These are phyloP conservation scores for Mucor mucedo DNA, from an alignment of 371 early-diverging fungal species.

Conservation along the genomic window DNA sequence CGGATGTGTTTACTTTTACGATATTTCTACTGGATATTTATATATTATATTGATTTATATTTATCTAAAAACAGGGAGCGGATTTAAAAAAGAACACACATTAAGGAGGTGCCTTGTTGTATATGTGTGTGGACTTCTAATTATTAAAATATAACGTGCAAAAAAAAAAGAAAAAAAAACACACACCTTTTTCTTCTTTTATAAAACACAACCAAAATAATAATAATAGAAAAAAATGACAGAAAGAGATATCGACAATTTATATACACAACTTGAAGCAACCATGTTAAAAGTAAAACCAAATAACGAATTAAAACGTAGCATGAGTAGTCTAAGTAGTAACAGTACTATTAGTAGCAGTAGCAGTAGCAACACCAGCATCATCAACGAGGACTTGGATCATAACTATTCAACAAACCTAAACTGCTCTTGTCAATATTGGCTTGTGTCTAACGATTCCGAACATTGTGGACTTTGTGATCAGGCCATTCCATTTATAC, in stretches of 20 bases:
- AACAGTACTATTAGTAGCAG: conserved; percentile 8
- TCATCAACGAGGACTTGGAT: not conserved
- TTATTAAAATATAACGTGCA: conserved; percentile 10
- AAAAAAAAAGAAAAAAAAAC: not conserved
- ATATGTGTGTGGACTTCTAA: conserved; percentile 6
- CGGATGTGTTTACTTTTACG: too few relatives aligned
- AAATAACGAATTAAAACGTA: not conserved
- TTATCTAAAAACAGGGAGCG: not conserved
- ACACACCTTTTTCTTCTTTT: not conserved
- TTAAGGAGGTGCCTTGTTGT: conserved; percentile 3
- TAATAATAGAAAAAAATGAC: too few relatives aligned
- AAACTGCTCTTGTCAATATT: conserved; percentile 6
- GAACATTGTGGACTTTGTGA: conserved; percentile 5
- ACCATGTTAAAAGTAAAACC: conserved; percentile 1
- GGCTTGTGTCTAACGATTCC: not conserved
- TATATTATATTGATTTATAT: not conserved
- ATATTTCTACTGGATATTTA: too few relatives aligned
- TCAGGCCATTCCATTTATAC: not conserved
- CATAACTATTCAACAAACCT: not conserved
- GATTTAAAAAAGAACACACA: conserved; percentile 6
- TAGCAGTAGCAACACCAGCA: conserved; percentile 3
- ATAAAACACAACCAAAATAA: not conserved
- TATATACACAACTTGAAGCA: conserved; percentile 4
- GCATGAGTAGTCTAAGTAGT: conserved; percentile 9
- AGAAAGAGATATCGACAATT: not conserved